Conservation (phyloP, 768 basidiomycete species). For the Mycena rosella region DNA sequence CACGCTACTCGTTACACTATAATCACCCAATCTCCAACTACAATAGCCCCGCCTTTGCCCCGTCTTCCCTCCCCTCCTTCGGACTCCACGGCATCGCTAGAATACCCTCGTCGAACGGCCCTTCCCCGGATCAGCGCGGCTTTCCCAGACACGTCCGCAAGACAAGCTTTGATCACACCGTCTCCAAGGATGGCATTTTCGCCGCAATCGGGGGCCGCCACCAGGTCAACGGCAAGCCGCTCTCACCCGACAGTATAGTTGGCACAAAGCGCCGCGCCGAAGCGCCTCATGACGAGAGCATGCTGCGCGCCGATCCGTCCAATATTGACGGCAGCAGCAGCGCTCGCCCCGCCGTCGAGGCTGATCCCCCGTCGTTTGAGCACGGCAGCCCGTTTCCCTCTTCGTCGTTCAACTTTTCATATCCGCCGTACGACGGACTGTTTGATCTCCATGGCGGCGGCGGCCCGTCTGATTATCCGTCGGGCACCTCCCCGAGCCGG, state of each 20-base stretch:
- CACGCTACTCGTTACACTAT: slow-evolving; percentile 49
- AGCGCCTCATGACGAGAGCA: slow-evolving; percentile 82
- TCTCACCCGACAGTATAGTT: slow-evolving; percentile 71
- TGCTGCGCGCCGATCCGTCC: slow-evolving; percentile 83
- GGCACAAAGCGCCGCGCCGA: slow-evolving; percentile 88
- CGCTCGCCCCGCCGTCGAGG: slow-evolving; percentile 44
- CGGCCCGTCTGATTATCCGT: slow-evolving; percentile 45
- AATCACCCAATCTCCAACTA: slow-evolving; percentile 55
- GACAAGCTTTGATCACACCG: slow-evolving; percentile 95
- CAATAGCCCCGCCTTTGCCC: slow-evolving; percentile 66
- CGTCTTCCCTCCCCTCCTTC: slow-evolving; percentile 80
- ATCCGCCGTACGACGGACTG: slow-evolving; percentile 72
- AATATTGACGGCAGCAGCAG: slow-evolving; percentile 58
- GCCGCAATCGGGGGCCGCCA: slow-evolving; percentile 75
- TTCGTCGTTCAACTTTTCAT: slow-evolving; percentile 79
- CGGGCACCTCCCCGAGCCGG: slow-evolving; percentile 29
- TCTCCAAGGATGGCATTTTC: slow-evolving; percentile 74
- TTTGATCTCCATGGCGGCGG: slow-evolving; percentile 61
- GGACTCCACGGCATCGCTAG: slow-evolving; percentile 72
- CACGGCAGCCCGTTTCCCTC: slow-evolving; percentile 69
- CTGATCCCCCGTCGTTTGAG: slow-evolving; percentile 56
- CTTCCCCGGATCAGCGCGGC: slow-evolving; percentile 58
- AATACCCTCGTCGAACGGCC: slow-evolving; percentile 51
- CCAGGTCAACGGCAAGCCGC: slow-evolving; percentile 84
- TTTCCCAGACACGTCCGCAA: slow-evolving; percentile 93